Evolutionary conservation across 2,329 filamentous ascomycete genomes (phyloP).

Genomic region (Dactylonectria macrodidyma): DNA sequence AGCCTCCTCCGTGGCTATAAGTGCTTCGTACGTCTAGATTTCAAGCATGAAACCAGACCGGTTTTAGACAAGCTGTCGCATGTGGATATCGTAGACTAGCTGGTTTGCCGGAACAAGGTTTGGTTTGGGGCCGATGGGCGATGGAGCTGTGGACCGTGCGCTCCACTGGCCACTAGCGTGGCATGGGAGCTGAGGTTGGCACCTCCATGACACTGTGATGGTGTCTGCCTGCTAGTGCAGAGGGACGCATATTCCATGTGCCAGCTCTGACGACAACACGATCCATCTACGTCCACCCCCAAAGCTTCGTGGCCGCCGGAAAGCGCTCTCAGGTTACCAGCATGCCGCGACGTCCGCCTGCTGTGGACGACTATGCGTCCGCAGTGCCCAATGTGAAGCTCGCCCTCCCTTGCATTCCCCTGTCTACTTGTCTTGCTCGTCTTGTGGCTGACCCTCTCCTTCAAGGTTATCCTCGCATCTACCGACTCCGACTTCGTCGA

Average conservation of each 20-base stretch:
- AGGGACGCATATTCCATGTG: constrained; percentile 14
- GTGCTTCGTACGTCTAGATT: no score
- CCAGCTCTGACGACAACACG: constrained; percentile 37
- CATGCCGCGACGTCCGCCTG: constrained; percentile 63
- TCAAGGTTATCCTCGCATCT: constrained; percentile 90
- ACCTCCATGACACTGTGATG: background rate
- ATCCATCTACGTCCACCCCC: constrained; percentile 32
- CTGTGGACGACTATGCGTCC: constrained; percentile 63
- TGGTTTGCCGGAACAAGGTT: no score
- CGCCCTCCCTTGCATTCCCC: constrained; percentile 27
- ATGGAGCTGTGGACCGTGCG: background rate
- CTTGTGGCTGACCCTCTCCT: constrained; percentile 28
- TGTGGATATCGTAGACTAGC: no score
- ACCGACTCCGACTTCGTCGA: constrained; percentile 96
- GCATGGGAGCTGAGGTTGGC: background rate
- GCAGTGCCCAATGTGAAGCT: constrained; percentile 61
- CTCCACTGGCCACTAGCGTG: background rate
- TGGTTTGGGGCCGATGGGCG: no score
- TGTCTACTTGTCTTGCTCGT: background rate
- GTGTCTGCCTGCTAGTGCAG: background rate
- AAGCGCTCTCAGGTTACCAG: constrained; percentile 35
- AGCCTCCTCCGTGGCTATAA: no score
- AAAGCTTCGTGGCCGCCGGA: constrained; percentile 22
- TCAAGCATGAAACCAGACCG: no score
- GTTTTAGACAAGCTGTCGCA: no score